Conservation (phyloP, 2,329 filamentous ascomycete species). For the Neophaeococcomyces aloes region DNA sequence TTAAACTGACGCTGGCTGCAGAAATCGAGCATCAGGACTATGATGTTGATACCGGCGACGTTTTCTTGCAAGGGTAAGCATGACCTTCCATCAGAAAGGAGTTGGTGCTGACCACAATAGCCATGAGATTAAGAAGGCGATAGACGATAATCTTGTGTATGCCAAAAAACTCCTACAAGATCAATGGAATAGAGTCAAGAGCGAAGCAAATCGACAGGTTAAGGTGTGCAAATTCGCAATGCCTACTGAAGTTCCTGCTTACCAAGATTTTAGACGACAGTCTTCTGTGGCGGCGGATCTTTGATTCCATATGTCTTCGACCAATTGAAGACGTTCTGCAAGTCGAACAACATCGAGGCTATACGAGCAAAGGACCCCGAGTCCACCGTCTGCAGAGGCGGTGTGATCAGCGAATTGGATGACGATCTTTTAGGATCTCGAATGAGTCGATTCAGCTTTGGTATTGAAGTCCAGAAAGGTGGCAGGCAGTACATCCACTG, state of each 20-base stretch:
- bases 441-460: background rate
- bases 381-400: conserved; percentile 3
- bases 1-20: background rate
- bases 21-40: background rate
- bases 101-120: background rate
- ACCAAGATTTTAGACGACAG: conserved; percentile 3
- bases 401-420: conserved; percentile 1
- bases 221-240: no score
- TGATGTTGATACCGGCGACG: background rate
- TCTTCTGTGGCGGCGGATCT: background rate
- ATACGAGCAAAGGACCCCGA: background rate
- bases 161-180: background rate
- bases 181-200: conserved; percentile 1
- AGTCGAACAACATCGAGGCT: background rate
- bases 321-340: background rate
- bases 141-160: background rate
- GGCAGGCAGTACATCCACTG: conserved; percentile 1
- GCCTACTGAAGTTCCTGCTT: no score
- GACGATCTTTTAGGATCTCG: conserved; percentile 2
- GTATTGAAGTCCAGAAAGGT: background rate
- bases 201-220: no score
- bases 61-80: background rate
- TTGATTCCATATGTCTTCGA: background rate
- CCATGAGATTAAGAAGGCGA: background rate
- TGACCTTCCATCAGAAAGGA: background rate